Evolutionary conservation across 306 rosid genomes (phyloP), one percentile per base, ranked within the genome.

Genomic region (Inga oerstediana): DNA sequence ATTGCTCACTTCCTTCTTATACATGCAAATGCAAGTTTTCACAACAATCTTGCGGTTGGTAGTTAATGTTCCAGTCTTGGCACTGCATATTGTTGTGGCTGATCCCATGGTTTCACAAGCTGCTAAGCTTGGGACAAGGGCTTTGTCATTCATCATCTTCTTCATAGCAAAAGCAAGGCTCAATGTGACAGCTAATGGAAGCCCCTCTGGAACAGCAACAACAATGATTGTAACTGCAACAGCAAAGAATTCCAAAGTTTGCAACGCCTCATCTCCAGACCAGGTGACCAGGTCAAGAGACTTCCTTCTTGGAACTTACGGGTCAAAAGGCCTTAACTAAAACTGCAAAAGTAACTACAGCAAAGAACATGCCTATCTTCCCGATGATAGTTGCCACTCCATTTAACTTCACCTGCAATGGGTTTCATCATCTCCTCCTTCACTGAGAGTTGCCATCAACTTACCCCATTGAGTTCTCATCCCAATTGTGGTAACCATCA

Each of bases 81-180:
- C 97, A 81, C 98, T 96, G 27, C 99, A 96, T 72, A 96, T 96
- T 65, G 89, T 89, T 62, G 98, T 96, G 83, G 99, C 97, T 35
- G 99, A 96, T 80, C 99, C 98, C 99, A 94, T 96, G 5, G 98
- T 96, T 84, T 94, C 99, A 59, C 98, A 96, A n/a, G 99, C 99
- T 17, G 99, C 99, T 64, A 96, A 92, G 84, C 94, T 88, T 37
- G 98, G 90, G 44, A 96, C 99, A 39, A 96, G 98, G 45, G 99
- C 99, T 78, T 92, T 96, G 81, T 96, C 98, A 65, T 96, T 96
- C 98, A 96, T 96, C 99, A 96, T 96, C 83, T 94, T 92, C 85
- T 96, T 92, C 98, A 96, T 96, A 72, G 99, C 98, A 79, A 96
- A 96, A 80, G 98, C 98, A 87, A 96, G 99, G 72, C 99, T 96